Percentiles rank a stretch among this genome's conserved stretches.
These are phyloP conservation scores for Leptodontidium sp. DNA, from an alignment of 2,329 filamentous ascomycete species.

Conservation along the genomic window DNA sequence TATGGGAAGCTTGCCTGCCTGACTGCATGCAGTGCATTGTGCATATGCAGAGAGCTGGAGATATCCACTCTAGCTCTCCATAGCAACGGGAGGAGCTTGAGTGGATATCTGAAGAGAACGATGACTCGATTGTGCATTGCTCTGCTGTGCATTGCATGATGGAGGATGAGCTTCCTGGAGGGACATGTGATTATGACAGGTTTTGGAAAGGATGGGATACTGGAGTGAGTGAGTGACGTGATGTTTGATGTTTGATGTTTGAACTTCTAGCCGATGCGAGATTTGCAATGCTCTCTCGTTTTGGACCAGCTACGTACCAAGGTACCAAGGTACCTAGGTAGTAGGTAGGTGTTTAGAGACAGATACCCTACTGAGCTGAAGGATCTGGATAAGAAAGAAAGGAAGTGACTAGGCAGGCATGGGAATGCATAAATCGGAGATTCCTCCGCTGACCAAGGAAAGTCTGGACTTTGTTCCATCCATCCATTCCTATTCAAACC, in stretches of 20 bases:
- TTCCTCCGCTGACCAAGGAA: not conserved
- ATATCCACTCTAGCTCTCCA: slow-evolving; percentile 13
- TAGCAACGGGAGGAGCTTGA: slow-evolving; percentile 1
- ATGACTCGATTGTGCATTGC: slow-evolving; percentile 4
- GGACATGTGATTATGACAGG: not conserved
- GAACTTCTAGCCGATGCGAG: not conserved
- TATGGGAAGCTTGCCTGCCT: not conserved
- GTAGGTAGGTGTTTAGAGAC: too few relatives aligned
- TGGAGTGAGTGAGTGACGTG: not conserved
- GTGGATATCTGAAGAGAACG: not conserved
- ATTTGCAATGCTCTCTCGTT: not conserved
- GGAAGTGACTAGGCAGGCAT: not conserved
- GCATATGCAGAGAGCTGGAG: slow-evolving; percentile 3
- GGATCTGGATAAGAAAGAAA: not conserved
- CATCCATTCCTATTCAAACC: not conserved
- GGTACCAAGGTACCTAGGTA: too few relatives aligned
- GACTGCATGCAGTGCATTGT: slow-evolving; percentile 5
- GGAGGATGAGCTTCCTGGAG: not conserved
- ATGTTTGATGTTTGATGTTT: not conserved
- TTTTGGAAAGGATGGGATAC: not conserved
- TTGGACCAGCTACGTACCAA: too few relatives aligned
- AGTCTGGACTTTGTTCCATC: not conserved
- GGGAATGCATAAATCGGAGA: not conserved
- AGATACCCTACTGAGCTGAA: too few relatives aligned
- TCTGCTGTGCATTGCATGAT: slow-evolving; percentile 1